Conservation (phyloP, 257 asterid species). For the Catharanthus roseus region DNA sequence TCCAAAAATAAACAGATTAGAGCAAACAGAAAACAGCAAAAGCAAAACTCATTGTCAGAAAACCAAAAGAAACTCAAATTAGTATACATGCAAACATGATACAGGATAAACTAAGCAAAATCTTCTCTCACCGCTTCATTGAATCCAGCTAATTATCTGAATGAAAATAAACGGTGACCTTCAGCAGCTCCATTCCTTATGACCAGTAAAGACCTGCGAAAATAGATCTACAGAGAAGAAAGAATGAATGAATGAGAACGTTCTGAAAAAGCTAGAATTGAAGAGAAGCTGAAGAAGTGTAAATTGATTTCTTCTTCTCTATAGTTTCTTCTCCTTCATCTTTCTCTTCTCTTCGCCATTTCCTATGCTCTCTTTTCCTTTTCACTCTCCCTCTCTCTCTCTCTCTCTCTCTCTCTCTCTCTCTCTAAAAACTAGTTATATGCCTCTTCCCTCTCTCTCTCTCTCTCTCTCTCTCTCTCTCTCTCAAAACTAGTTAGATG, state of each 20-base stretch:
- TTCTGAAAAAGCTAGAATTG: constrained; percentile 24
- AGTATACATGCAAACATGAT: constrained; percentile 7
- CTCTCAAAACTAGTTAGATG: constrained; percentile 11
- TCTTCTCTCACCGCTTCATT: constrained; percentile 17
- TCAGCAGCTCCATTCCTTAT: constrained; percentile 14
- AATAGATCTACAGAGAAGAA: constrained; percentile 63
- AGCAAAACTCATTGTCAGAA: background rate
- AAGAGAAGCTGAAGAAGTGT: constrained; percentile 22
- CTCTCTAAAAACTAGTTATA: constrained; percentile 17
- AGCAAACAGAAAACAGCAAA: background rate
- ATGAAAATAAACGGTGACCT: constrained; percentile 3
- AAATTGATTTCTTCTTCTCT: constrained; percentile 34
- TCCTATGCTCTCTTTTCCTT: constrained; percentile 50
- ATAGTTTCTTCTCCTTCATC: constrained; percentile 52
- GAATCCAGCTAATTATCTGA: background rate
- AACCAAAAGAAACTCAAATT: background rate
- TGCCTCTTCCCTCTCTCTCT: too few species aligned
- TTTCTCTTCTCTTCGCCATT: constrained; percentile 55
- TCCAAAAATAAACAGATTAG: background rate
- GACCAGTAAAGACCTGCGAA: constrained; percentile 10
- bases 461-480: too few species aligned
- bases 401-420: too few species aligned
- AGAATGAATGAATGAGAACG: constrained; percentile 29
- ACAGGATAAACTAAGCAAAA: background rate
- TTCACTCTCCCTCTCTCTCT: too few species aligned